Percentiles rank a stretch among this genome's conserved stretches.
Evolutionary conservation across 106 monocot species (phyloP).

Genomic region (Allium fistulosum): DNA sequence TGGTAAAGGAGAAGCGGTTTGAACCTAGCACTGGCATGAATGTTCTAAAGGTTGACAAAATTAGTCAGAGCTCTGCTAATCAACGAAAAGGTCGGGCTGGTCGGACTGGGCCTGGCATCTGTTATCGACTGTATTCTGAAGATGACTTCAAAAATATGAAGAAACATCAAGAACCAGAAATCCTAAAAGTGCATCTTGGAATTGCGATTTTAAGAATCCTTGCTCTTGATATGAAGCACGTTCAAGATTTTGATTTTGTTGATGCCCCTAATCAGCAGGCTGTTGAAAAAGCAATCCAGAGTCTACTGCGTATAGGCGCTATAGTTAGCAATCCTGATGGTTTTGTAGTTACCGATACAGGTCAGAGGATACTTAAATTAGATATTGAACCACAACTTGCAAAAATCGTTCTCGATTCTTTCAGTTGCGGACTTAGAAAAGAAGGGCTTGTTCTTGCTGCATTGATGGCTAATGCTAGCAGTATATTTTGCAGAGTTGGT

Average conservation of each 20-base stretch:
- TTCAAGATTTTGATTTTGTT: slow-evolving; percentile 86
- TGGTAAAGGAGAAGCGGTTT: slow-evolving; percentile 88
- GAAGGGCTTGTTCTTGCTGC: slow-evolving; percentile 92
- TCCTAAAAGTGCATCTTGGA: slow-evolving; percentile 89
- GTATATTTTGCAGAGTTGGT: slow-evolving; percentile 92
- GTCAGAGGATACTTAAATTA: slow-evolving; percentile 56
- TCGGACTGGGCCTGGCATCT: slow-evolving; percentile 73
- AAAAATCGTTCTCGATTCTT: slow-evolving; percentile 83
- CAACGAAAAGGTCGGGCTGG: slow-evolving; percentile 94
- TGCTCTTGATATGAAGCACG: slow-evolving; percentile 47
- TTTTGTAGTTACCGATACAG: slow-evolving; percentile 52
- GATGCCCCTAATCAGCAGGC: slow-evolving; percentile 69
- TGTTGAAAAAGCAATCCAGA: slow-evolving; percentile 63
- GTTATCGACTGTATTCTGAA: slow-evolving; percentile 82
- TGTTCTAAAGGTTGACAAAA: slow-evolving; percentile 61
- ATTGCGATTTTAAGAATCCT: slow-evolving; percentile 81
- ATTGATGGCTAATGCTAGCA: slow-evolving; percentile 88
- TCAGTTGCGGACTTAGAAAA: slow-evolving; percentile 39
- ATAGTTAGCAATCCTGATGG: slow-evolving; percentile 20
- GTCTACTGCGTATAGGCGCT: slow-evolving; percentile 67
- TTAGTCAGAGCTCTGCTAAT: slow-evolving; percentile 88
- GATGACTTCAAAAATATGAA: slow-evolving; percentile 57
- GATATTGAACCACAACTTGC: slow-evolving; percentile 91
- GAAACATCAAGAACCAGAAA: slow-evolving; percentile 87
- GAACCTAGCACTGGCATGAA: slow-evolving; percentile 81